These are phyloP conservation scores for Pinus taeda DNA, from an alignment of 75 land plant species.

Conservation along the genomic window DNA sequence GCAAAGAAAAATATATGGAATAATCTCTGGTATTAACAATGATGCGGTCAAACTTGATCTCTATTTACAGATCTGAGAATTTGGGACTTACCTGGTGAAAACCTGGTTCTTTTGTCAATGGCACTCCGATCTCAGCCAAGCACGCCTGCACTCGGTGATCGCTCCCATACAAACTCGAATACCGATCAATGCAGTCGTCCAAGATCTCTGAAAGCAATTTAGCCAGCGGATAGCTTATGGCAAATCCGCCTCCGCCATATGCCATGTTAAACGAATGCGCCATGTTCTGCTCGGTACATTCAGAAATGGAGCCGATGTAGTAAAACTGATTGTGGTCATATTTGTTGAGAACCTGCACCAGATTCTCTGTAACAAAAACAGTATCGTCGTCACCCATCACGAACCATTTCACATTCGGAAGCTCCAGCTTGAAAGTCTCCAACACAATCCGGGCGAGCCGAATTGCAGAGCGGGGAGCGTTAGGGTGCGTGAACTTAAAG, in stretches of 20 bases:
- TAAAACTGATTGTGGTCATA: slow-evolving; percentile 65
- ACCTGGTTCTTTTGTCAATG: slow-evolving; percentile 52
- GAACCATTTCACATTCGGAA: slow-evolving; percentile 61
- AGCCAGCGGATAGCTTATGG: slow-evolving; percentile 56
- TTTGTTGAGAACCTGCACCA: slow-evolving; percentile 59
- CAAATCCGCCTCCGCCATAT: slow-evolving; percentile 68
- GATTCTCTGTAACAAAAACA: slow-evolving; percentile 64
- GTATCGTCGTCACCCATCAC: slow-evolving; percentile 96
- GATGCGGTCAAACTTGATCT: not conserved
- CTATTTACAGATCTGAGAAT: not conserved
- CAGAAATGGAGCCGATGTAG: slow-evolving; percentile 72
- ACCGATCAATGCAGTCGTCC: slow-evolving; percentile 37
- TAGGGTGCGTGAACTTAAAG: slow-evolving; percentile 51
- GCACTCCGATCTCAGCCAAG: slow-evolving; percentile 60
- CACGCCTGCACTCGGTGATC: slow-evolving; percentile 66
- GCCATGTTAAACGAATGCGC: slow-evolving; percentile 66
- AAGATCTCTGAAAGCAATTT: slow-evolving; percentile 34
- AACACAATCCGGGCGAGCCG: slow-evolving; percentile 64
- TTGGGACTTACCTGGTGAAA: slow-evolving; percentile 45
- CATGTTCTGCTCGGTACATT: slow-evolving; percentile 61
- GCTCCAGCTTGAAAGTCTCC: slow-evolving; percentile 49
- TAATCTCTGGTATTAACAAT: too few relatives aligned
- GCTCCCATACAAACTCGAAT: slow-evolving; percentile 48
- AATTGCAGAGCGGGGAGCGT: slow-evolving; percentile 59
- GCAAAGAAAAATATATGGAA: not conserved